Conservation (phyloP, 495 filamentous ascomycete genomes). For the Margaritispora aquatica region DNA sequence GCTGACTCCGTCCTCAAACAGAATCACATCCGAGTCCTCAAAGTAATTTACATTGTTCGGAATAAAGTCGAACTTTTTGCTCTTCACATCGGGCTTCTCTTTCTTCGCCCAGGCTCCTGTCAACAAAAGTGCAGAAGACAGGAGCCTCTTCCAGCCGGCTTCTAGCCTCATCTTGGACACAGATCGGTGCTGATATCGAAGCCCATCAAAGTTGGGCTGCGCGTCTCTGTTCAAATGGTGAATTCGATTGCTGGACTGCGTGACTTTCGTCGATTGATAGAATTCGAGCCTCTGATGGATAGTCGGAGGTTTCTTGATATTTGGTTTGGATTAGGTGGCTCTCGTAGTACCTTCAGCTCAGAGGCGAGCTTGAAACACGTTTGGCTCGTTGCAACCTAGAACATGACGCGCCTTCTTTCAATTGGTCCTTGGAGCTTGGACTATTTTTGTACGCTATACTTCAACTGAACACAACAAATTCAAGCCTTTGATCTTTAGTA, state of each 20-base stretch:
- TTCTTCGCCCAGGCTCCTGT: slow-evolving; percentile 33
- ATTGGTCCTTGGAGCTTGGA: too few relatives aligned
- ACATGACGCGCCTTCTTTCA: too few relatives aligned
- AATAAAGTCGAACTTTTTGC: slow-evolving; percentile 51
- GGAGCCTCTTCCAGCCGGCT: slow-evolving; percentile 18
- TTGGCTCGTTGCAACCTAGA: too few relatives aligned
- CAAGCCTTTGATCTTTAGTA: too few relatives aligned
- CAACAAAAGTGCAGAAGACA: slow-evolving; percentile 17
- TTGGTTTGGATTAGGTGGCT: not conserved
- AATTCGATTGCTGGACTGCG: not conserved
- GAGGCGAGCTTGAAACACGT: not conserved
- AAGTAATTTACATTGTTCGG: slow-evolving; percentile 76
- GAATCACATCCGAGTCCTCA: slow-evolving; percentile 70
- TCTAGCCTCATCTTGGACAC: slow-evolving; percentile 24
- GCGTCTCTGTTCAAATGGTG: too few relatives aligned
- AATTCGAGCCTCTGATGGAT: not conserved
- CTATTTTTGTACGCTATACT: too few relatives aligned
- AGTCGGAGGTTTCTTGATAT: not conserved
- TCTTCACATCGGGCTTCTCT: slow-evolving; percentile 38
- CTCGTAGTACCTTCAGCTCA: not conserved
- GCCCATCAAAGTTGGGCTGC: too few relatives aligned
- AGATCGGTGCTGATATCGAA: slow-evolving; percentile 2
- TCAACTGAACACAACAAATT: too few relatives aligned
- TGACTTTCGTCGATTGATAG: not conserved
- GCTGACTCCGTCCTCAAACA: slow-evolving; percentile 51